These are phyloP conservation scores for Aspergillus novoparasiticus DNA, from an alignment of 2,329 filamentous ascomycete species.

Conservation along the genomic window DNA sequence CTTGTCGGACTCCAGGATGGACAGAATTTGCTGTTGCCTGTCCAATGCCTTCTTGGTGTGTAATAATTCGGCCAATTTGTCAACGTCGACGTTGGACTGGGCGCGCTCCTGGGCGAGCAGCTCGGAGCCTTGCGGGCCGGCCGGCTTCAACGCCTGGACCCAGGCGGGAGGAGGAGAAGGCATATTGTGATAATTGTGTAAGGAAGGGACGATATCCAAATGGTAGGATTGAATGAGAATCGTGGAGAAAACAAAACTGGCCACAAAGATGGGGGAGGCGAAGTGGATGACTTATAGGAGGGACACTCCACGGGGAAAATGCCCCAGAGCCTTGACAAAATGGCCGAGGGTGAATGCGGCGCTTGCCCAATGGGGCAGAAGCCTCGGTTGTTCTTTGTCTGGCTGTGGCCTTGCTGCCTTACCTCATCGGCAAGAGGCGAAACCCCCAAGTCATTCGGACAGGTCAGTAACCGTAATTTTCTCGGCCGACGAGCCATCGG, in stretches of 20 bases:
- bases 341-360: constrained; percentile 4
- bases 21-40: constrained; percentile 61
- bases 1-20: constrained; percentile 66
- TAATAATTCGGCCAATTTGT: constrained; percentile 68
- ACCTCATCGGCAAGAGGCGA: not conserved
- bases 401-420: not conserved
- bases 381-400: not conserved
- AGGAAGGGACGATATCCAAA: not conserved
- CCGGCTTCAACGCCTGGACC: constrained; percentile 68
- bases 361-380: constrained; percentile 1
- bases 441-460: not conserved
- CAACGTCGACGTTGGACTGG: constrained; percentile 67
- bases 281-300: not conserved
- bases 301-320: constrained; percentile 8
- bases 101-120: constrained; percentile 69
- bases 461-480: not conserved
- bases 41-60: constrained; percentile 68
- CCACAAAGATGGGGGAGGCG: not conserved
- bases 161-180: constrained; percentile 57
- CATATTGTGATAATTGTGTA: constrained; percentile 27
- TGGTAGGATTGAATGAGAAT: constrained; percentile 1
- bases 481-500: not conserved
- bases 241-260: not conserved
- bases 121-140: constrained; percentile 68
- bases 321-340: not conserved